Base-by-base conservation (phyloP, 352 stramenopile genomes). In the Globisporangium cystogenes region DNA sequence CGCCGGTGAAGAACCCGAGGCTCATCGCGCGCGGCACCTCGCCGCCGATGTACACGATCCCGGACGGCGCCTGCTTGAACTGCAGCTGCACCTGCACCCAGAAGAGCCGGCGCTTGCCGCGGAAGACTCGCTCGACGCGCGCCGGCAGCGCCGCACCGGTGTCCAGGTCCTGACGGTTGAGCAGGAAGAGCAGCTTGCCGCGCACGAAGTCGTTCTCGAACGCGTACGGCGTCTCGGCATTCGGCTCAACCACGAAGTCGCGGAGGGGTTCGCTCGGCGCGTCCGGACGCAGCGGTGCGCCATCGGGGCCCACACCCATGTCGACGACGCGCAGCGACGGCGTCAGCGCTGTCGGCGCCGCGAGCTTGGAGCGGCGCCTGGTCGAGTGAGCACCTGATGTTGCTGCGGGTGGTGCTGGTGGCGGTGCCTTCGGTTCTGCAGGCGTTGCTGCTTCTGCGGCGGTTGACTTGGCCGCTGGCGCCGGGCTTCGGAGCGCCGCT, bases 121-220 rank as follows among this genome's bases (percentile, higher is more conserved):
- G 41, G 33, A 87, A 87, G 26, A 83, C 23, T 15, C 1, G 20
- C 18, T 46, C 33, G 21, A 60, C 21, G 8, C 37, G 43, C 39
- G 51, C 27, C 0, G 61, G 47, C 12, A 60, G 20, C 21, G 64
- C 54, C 15, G 57, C 54, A 15, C 5, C 35, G n/a, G n/a, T n/a
- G 1, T 31, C 20, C 3, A 35, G 12, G 62, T 84, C 52, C 18
- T 64, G 26, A 16, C 49, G 60, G 35, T 79, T 62, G 7, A 92
- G 47, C 15, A 94, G 57, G 36, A 94, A 91, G 15, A 93, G 54
- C 40, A 94, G 53, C 29, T 74, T 69, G 3, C 84, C 84, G 10
- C 69, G 75, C 42, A 90, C 79, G 50, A 86, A 87, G 10, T 87
- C 82, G 61, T 94, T 94, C 60, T 90, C 76, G 31, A 94, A 90